Evolutionary conservation across 768 basidiomycete species (phyloP).

Genomic region (Tremella yokohamensis): DNA sequence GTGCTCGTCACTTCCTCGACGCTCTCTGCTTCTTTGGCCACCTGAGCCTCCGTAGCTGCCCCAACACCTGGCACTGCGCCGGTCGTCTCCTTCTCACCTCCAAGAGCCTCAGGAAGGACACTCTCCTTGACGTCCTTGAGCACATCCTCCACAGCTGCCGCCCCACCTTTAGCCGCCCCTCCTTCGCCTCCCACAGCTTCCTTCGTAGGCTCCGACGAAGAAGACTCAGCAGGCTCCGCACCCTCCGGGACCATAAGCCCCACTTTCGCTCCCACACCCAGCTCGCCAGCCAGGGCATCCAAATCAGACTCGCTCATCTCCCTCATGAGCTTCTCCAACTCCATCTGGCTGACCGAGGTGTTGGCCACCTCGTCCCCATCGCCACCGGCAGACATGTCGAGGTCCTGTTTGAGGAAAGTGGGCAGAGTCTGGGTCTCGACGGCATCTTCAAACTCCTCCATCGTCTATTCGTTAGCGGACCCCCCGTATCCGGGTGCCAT

Average conservation of each 20-base stretch:
- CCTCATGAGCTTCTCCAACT: conserved; percentile 39
- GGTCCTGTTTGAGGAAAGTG: conserved; percentile 39
- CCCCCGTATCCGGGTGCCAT: not conserved
- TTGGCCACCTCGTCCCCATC: conserved; percentile 2
- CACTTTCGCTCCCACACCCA: conserved; percentile 19
- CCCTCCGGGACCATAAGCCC: conserved; percentile 10
- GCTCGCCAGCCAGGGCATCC: conserved; percentile 27
- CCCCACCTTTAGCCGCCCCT: not conserved
- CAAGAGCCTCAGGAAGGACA: not conserved
- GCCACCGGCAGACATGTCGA: conserved; percentile 17
- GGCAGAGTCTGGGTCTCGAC: conserved; percentile 35
- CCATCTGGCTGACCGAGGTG: conserved; percentile 27
- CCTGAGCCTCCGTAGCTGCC: conserved; percentile 1
- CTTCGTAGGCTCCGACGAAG: not conserved
- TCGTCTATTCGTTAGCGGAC: conserved; percentile 22
- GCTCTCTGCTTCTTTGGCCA: conserved; percentile 5
- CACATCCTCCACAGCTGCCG: not conserved
- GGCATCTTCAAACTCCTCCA: conserved; percentile 48
- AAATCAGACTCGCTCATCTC: conserved; percentile 40
- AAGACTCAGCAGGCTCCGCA: not conserved
- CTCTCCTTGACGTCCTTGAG: not conserved
- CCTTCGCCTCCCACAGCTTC: not conserved
- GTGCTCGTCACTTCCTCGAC: conserved; percentile 2
- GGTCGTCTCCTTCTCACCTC: conserved; percentile 17
- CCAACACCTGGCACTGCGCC: not conserved